phyloP scores from a whole-genome alignment of 768 basidiomycete genomes.

The Lentinus brumalis region DNA sequence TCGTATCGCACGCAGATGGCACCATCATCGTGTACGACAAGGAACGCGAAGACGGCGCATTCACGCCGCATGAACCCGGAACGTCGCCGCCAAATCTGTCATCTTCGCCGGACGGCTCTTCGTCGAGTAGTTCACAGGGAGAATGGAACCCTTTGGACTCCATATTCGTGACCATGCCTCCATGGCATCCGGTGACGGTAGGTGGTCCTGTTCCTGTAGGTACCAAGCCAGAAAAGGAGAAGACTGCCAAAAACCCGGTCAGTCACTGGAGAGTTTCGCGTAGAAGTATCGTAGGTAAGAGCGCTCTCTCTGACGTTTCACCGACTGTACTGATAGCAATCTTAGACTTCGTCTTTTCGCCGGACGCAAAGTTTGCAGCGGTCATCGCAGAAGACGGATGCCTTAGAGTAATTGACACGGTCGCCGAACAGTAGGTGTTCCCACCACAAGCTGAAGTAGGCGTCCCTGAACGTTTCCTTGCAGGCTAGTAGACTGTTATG shows the following conservation, averaged over 20 bases:
- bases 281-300: slow-evolving; percentile 71
- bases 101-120: slow-evolving; percentile 16
- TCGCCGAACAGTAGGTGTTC: slow-evolving; percentile 70
- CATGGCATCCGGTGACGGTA: slow-evolving; percentile 76
- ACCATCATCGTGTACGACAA: slow-evolving; percentile 89
- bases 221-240: slow-evolving; percentile 56
- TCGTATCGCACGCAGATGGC: slow-evolving; percentile 87
- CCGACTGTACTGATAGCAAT: neutral
- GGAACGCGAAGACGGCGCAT: slow-evolving; percentile 84
- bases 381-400: slow-evolving; percentile 93
- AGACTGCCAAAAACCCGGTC: slow-evolving; percentile 80
- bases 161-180: slow-evolving; percentile 79
- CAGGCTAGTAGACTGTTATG: slow-evolving; percentile 91
- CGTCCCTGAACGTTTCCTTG: neutral
- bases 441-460: neutral
- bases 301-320: neutral
- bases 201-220: slow-evolving; percentile 35
- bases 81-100: slow-evolving; percentile 25
- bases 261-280: slow-evolving; percentile 86
- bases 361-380: slow-evolving; percentile 88
- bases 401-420: slow-evolving; percentile 84
- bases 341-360: slow-evolving; percentile 89
- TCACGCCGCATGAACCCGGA: slow-evolving; percentile 61
- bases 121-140: slow-evolving; percentile 35
- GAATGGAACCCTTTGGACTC: slow-evolving; percentile 80